Percentiles rank a stretch among this genome's conserved stretches.
Evolutionary conservation across 2,329 filamentous ascomycete genomes (phyloP).

Genomic region (Aspergillus felis): DNA sequence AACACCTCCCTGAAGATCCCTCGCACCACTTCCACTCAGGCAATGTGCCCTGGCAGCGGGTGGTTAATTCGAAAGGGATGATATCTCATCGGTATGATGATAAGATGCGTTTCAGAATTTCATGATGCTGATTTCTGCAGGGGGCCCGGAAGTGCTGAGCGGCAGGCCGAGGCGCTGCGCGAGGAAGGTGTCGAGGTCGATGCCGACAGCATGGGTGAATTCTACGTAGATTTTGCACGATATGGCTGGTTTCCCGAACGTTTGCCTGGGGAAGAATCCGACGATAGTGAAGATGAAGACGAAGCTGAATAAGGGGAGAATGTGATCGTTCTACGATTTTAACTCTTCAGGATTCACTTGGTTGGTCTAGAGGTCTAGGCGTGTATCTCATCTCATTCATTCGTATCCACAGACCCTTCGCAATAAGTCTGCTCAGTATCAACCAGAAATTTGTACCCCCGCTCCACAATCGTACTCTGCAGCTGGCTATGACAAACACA

Average conservation of each 20-base stretch:
- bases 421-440: constrained; percentile 6
- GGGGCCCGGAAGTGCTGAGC: constrained; percentile 40
- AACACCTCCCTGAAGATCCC: constrained; percentile 64
- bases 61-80: constrained; percentile 80
- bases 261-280: constrained; percentile 32
- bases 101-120: background rate
- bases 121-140: constrained; percentile 15
- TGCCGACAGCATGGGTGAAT: constrained; percentile 42
- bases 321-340: constrained; percentile 1
- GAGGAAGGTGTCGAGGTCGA: constrained; percentile 42
- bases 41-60: constrained; percentile 92
- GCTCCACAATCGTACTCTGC: background rate
- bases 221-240: constrained; percentile 38
- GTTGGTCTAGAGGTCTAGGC: background rate
- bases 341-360: background rate
- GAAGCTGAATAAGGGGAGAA: constrained; percentile 10
- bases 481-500: constrained; percentile 5
- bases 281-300: constrained; percentile 36
- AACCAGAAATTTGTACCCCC: constrained; percentile 3
- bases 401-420: constrained; percentile 7
- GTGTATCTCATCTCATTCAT: background rate
- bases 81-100: constrained; percentile 74
- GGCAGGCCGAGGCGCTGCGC: constrained; percentile 40
- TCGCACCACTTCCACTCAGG: constrained; percentile 60
- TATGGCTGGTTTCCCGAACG: constrained; percentile 50